phyloP scores from a whole-genome alignment of 129 eudicot species.

The Dittrichia graveolens region DNA sequence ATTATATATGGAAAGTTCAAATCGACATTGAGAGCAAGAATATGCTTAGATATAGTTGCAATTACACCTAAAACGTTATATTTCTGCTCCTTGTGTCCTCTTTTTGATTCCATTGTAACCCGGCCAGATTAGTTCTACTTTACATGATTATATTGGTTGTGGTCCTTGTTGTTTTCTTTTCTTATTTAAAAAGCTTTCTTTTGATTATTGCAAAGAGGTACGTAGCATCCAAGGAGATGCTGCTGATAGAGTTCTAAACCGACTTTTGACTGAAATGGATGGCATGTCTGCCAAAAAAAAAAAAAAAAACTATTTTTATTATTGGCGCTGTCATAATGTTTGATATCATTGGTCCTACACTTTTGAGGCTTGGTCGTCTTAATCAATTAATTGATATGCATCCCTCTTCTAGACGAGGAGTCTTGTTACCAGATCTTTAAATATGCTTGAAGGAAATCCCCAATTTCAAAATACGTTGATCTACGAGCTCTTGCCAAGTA shows the following conservation, averaged over 20 bases:
- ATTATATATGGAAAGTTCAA: no score
- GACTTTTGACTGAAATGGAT: conserved; percentile 93
- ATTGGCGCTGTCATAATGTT: conserved; percentile 93
- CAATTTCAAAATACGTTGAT: conserved; percentile 67
- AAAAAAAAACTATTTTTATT: conserved; percentile 72
- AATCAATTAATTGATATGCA: conserved; percentile 75
- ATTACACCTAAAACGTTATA: conserved; percentile 42
- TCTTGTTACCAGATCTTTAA: conserved; percentile 61
- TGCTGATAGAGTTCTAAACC: conserved; percentile 89
- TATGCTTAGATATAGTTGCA: no score
- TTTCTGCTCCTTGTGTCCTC: conserved; percentile 77
- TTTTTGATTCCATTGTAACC: conserved; percentile 77
- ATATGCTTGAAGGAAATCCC: conserved; percentile 64
- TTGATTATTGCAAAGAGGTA: conserved; percentile 56
- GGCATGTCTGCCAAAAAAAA: conserved; percentile 75
- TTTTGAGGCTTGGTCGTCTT: conserved; percentile 72
- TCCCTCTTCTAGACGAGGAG: conserved; percentile 78
- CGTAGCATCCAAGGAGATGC: conserved; percentile 83
- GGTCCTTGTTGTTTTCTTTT: not conserved
- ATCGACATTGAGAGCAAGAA: no score
- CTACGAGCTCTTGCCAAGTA: conserved; percentile 65
- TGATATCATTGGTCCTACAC: conserved; percentile 85
- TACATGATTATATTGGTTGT: not conserved
- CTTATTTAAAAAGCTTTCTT: not conserved
- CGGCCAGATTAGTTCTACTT: conserved; percentile 44